Base-by-base conservation (phyloP, 1,284 basidiomycete genomes). In the Puccinia brachypodii region DNA sequence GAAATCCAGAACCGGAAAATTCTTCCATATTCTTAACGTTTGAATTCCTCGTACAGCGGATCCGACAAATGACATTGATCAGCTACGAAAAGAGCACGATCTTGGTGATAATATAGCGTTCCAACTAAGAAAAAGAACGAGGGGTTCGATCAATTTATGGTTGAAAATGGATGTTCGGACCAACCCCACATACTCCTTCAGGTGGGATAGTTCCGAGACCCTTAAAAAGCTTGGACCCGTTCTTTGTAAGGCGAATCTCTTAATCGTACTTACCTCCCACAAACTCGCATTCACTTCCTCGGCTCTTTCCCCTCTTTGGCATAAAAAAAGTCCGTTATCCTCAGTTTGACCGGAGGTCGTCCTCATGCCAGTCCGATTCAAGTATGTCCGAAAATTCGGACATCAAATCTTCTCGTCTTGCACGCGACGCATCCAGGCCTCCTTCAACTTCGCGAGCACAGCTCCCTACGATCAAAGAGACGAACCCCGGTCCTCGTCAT, bases 1-100 rank as follows among this genome's bases (percentile, higher is more conserved):
- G 11, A 62, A 19, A 36, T 6, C 14, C 22, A 36, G 1, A 44
- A 1, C 66, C 66, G 22, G 8, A 16, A 64, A n/a, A 28, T 31
- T 40, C 4, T 44, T 16, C 2, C 25, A 64, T 14, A 2, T 71
- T 16, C 36, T 50, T 44, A 9, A 2, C 68, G 11, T 31, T 44
- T 50, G 19, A 16, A 47, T 50, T 36, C 40, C 44, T 9, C 42
- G 6, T 14, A 19, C 28, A 72, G 69, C 69, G 14, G 69, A 72
- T 72, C 69, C 69, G 42, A 53, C 44, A 7, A 72, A 72, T 47
- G 69, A 72, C 16, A 25, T 72, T 6, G 69, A 50, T 2, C 28
- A n/a, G 6, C 33, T 72, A 11, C 69, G 69, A 22, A 53, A 36
- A 38, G 11, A 50, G 36, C 16, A n/a, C 16, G 4, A 22, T 25